Evolutionary conservation across 1,139 yeast species (phyloP).

Genomic region (Martiniozyma asiatica): DNA sequence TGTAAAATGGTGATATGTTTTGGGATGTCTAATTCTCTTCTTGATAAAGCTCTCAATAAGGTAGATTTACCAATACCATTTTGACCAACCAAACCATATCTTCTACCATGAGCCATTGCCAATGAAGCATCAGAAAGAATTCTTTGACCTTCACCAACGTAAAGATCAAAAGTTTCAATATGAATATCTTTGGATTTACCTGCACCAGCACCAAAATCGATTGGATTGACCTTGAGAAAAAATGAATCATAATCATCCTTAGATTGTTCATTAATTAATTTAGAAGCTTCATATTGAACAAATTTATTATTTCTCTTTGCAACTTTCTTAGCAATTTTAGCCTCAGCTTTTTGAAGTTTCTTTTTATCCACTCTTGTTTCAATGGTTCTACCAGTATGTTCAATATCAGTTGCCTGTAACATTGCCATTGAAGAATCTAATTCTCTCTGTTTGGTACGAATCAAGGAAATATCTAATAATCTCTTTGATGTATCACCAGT

Average conservation of each 20-base stretch:
- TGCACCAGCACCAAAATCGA: slow-evolving; percentile 80
- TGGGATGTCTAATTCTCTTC: slow-evolving; percentile 89
- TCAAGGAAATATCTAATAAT: slow-evolving; percentile 55
- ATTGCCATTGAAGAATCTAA: slow-evolving; percentile 60
- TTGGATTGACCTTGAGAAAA: slow-evolving; percentile 88
- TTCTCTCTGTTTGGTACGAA: slow-evolving; percentile 60
- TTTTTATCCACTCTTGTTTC: slow-evolving; percentile 92
- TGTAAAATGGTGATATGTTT: slow-evolving; percentile 90
- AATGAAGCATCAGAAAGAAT: slow-evolving; percentile 81
- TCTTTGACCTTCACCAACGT: slow-evolving; percentile 92
- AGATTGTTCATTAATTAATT: slow-evolving; percentile 51
- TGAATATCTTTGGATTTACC: slow-evolving; percentile 94
- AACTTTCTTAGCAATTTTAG: slow-evolving; percentile 91
- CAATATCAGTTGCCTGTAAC: slow-evolving; percentile 74
- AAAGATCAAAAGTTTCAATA: slow-evolving; percentile 82
- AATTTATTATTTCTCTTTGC: slow-evolving; percentile 86
- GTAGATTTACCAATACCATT: slow-evolving; percentile 99
- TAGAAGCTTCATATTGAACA: slow-evolving; percentile 88
- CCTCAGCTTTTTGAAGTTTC: slow-evolving; percentile 93
- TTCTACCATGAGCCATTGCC: slow-evolving; percentile 80
- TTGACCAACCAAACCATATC: slow-evolving; percentile 96
- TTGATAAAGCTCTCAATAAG: slow-evolving; percentile 73
- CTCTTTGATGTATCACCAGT: slow-evolving; percentile 81
- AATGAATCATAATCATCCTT: slow-evolving; percentile 83
- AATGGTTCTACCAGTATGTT: slow-evolving; percentile 81